Evolutionary conservation across 371 early-diverging fungal genomes (phyloP).

Genomic region (Funneliformis caledonium): DNA sequence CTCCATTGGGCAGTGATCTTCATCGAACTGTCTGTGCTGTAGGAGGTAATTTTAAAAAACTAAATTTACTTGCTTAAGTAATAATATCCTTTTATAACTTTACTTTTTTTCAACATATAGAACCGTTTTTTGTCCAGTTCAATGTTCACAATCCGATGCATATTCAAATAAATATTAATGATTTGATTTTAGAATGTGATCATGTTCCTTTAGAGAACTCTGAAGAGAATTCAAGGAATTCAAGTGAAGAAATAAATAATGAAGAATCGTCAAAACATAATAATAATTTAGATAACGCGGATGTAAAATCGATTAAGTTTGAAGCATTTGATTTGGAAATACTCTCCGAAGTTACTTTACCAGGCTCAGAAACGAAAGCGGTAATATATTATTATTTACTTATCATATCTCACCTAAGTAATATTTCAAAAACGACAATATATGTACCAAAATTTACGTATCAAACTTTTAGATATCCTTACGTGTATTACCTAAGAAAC

Average conservation of each 20-base stretch:
- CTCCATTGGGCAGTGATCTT: conserved; percentile 54
- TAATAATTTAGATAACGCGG: conserved; percentile 2
- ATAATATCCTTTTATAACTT: not conserved
- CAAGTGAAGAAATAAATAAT: conserved; percentile 45
- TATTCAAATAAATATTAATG: conserved; percentile 59
- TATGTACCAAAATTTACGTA: not conserved
- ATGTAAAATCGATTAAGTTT: conserved; percentile 47
- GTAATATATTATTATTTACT: conserved; percentile 43
- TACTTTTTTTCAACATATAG: conserved; percentile 46
- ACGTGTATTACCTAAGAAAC: conserved; percentile 69
- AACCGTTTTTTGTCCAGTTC: conserved; percentile 70
- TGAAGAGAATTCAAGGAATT: conserved; percentile 41
- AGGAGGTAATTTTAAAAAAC: conserved; percentile 54
- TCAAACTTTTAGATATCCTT: conserved; percentile 64
- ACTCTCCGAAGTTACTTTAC: conserved; percentile 55
- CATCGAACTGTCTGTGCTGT: conserved; percentile 69
- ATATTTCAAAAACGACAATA: not conserved
- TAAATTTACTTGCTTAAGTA: not conserved
- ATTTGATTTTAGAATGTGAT: conserved; percentile 68
- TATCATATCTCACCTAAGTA: not conserved
- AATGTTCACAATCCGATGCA: conserved; percentile 69
- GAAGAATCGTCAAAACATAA: conserved; percentile 40
- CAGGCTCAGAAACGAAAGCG: conserved; percentile 55
- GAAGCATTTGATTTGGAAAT: conserved; percentile 61
- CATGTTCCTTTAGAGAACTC: conserved; percentile 45